phyloP scores from a whole-genome alignment of 768 basidiomycete species.

The Boletus rubroflammeus region DNA sequence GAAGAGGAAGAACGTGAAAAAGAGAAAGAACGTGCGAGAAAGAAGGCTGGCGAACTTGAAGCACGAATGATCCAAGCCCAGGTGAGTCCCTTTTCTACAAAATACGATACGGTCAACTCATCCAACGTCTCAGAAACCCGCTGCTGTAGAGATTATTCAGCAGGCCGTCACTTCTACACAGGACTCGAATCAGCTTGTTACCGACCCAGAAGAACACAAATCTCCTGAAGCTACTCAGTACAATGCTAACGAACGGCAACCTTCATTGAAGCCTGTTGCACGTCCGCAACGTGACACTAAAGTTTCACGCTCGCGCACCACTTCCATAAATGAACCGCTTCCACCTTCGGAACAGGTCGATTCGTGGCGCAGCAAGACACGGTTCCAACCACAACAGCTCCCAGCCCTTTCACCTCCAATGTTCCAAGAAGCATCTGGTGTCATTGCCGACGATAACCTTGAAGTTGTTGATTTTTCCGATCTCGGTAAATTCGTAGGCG shows the following conservation, averaged over 20 bases:
- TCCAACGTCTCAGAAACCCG: constrained; percentile 28
- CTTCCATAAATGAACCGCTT: constrained; percentile 24
- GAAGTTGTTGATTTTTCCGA: constrained; percentile 83
- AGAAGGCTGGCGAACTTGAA: constrained; percentile 76
- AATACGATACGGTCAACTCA: constrained; percentile 8
- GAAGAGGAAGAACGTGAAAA: constrained; percentile 83
- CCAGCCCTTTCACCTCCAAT: constrained; percentile 32
- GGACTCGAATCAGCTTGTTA: constrained; percentile 2
- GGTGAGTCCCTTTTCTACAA: constrained; percentile 11
- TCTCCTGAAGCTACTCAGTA: constrained; percentile 1
- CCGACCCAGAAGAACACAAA: constrained; percentile 4
- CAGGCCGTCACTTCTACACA: constrained; percentile 37
- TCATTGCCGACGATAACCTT: constrained; percentile 54
- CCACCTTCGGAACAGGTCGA: constrained; percentile 39
- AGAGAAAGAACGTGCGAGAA: constrained; percentile 74
- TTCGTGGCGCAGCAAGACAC: constrained; percentile 63
- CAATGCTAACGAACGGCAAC: constrained; percentile 29
- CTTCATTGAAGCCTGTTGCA: constrained; percentile 32
- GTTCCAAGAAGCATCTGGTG: constrained; percentile 37
- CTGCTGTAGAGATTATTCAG: constrained; percentile 45
- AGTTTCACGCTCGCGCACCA: constrained; percentile 1
- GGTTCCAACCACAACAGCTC: constrained; percentile 27
- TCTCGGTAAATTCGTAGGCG: constrained; percentile 63
- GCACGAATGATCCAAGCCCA: constrained; percentile 49
- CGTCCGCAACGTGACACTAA: constrained; percentile 20